Evolutionary conservation across 176 grass and related monocot genomes (phyloP).

Genomic region (Phyllostachys edulis): DNA sequence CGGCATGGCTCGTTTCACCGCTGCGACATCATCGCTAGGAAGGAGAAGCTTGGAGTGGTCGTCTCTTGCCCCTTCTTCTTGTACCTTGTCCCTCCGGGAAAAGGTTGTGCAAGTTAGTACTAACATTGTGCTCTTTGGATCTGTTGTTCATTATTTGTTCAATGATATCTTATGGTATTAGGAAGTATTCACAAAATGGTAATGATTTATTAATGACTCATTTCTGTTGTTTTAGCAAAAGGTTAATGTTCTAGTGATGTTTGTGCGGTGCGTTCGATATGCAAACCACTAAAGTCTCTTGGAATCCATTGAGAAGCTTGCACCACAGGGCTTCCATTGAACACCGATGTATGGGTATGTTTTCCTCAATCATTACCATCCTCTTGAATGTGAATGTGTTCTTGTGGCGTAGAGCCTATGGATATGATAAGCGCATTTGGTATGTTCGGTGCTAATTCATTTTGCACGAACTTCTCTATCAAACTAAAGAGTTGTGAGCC

Average conservation of each 20-base stretch:
- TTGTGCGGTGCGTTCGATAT: constrained; percentile 55
- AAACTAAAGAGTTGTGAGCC: constrained; percentile 84
- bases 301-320: constrained; percentile 85
- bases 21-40: constrained; percentile 67
- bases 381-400: background rate
- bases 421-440: background rate
- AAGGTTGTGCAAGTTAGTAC: constrained; percentile 55
- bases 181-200: background rate
- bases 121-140: background rate
- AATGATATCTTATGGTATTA: background rate
- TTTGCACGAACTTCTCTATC: constrained; percentile 20
- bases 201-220: background rate
- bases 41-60: constrained; percentile 78
- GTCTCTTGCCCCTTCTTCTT: constrained; percentile 65
- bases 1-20: constrained; percentile 74
- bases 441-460: background rate
- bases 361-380: background rate
- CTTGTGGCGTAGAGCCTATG: background rate
- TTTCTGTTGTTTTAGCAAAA: background rate
- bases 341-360: constrained; percentile 68
- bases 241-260: background rate
- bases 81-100: constrained; percentile 71
- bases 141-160: background rate
- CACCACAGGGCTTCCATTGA: constrained; percentile 60
- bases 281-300: constrained; percentile 70